Evolutionary conservation across 805 yeast genomes (phyloP).

Genomic region (Candida michaelii): DNA sequence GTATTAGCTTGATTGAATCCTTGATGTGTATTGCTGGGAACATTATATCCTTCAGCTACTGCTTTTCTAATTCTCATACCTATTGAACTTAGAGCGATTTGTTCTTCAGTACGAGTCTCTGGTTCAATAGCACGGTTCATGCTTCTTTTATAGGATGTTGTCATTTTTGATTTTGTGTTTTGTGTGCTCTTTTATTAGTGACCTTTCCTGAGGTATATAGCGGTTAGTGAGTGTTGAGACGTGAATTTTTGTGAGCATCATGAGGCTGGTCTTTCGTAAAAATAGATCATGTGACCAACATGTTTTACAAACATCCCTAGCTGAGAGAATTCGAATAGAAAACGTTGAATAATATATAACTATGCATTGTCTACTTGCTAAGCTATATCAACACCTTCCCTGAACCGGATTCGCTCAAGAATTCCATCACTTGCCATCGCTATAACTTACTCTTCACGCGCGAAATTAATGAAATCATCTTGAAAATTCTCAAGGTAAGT

Average conservation of each 20-base stretch:
- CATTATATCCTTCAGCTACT: constrained; percentile 58
- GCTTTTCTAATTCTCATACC: constrained; percentile 75
- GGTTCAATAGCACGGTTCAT: background rate
- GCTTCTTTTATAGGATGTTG: constrained; percentile 11
- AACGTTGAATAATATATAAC: too few relatives aligned
- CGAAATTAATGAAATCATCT: constrained; percentile 1
- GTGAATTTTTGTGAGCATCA: too few relatives aligned
- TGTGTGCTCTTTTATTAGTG: background rate
- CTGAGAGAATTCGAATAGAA: too few relatives aligned
- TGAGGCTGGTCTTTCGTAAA: too few relatives aligned
- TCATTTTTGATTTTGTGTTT: too few relatives aligned
- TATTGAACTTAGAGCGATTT: constrained; percentile 47
- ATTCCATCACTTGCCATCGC: constrained; percentile 1
- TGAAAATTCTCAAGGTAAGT: constrained; percentile 1
- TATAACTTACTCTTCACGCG: background rate
- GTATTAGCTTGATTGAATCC: constrained; percentile 6
- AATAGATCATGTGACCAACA: too few relatives aligned
- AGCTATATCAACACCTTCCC: too few relatives aligned
- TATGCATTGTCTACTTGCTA: too few relatives aligned
- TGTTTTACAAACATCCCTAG: too few relatives aligned
- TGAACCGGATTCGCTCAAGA: background rate
- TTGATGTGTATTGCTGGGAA: constrained; percentile 8
- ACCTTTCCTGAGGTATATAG: too few relatives aligned
- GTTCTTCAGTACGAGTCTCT: constrained; percentile 6
- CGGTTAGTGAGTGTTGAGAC: too few relatives aligned